phyloP scores from a whole-genome alignment of 306 rosid species.

The Hippophae gyantsensis region DNA sequence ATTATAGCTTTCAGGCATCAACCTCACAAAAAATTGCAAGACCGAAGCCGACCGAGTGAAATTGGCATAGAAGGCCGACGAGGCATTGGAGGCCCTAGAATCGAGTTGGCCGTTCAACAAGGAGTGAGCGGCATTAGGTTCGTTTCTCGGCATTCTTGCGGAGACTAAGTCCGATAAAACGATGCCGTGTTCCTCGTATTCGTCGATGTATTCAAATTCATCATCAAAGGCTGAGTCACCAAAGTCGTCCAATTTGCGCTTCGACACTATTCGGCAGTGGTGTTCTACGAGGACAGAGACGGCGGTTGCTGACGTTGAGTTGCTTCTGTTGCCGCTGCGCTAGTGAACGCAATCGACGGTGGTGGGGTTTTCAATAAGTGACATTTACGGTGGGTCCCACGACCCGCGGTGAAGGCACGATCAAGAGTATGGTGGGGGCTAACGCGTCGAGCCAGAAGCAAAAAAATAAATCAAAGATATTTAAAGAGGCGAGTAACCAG shows the following conservation, averaged over 20 bases:
- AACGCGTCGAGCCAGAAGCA: conserved; percentile 13
- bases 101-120: conserved; percentile 14
- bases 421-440: conserved; percentile 6
- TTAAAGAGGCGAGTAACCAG: too few species aligned
- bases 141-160: conserved; percentile 62
- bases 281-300: conserved; percentile 8
- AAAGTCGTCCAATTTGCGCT: conserved; percentile 68
- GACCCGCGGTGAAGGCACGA: conserved; percentile 13
- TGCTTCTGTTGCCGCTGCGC: conserved; percentile 14
- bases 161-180: conserved; percentile 37
- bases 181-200: conserved; percentile 37
- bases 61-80: conserved; percentile 15
- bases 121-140: conserved; percentile 33
- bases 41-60: conserved; percentile 17
- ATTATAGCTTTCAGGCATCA: conserved; percentile 36
- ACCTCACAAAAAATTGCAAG: conserved; percentile 57
- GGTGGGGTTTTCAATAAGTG: conserved; percentile 44
- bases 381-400: conserved; percentile 53
- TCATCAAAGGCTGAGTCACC: conserved; percentile 29
- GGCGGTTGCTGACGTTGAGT: too few species aligned
- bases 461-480: too few species aligned
- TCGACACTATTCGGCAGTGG: conserved; percentile 35
- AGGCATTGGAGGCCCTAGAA: conserved; percentile 28
- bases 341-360: conserved; percentile 39
- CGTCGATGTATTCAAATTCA: not conserved